These are phyloP conservation scores for Zelonia costaricensis DNA, from an alignment of 208 protist species.

Conservation along the genomic window DNA sequence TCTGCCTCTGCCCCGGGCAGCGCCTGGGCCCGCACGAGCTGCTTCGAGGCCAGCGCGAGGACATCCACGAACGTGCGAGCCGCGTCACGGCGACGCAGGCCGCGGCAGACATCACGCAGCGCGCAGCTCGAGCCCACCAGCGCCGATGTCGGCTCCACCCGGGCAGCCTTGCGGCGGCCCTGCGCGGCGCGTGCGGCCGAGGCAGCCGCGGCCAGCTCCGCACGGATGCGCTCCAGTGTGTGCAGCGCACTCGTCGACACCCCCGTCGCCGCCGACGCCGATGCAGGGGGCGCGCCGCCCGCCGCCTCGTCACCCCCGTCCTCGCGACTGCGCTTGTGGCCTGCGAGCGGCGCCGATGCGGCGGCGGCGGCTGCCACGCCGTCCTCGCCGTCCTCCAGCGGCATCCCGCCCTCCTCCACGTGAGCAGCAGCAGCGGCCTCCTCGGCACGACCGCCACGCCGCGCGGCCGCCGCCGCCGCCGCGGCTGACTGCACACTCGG, in stretches of 20 bases:
- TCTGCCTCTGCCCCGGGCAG: conserved; percentile 14
- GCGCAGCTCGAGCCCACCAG: conserved; percentile 41
- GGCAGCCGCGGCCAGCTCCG: conserved; percentile 21
- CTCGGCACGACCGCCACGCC: conserved; percentile 3
- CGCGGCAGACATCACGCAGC: conserved; percentile 48
- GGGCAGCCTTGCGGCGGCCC: conserved; percentile 17
- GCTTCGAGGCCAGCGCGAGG: conserved; percentile 71
- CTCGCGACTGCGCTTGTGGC: conserved; percentile 21
- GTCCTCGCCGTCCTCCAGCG: conserved; percentile 4
- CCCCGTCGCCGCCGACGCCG: conserved; percentile 4
- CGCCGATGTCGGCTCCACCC: conserved; percentile 13
- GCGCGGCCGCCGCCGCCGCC: conserved; percentile 22
- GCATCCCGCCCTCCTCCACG: conserved; percentile 6
- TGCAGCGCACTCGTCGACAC: conserved; percentile 46
- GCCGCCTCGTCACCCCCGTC: conserved; percentile 3
- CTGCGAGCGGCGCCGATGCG: no score
- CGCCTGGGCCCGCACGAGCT: conserved; percentile 56
- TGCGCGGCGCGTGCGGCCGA: not conserved
- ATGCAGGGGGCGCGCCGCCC: conserved; percentile 6
- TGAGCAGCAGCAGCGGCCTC: conserved; percentile 1
- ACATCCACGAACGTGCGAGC: conserved; percentile 84
- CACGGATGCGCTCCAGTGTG: conserved; percentile 59
- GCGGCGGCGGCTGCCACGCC: not conserved
- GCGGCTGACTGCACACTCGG: conserved; percentile 32
- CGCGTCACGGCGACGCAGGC: conserved; percentile 62